phyloP scores from a whole-genome alignment of 805 yeast species.

The Sugiyamaella boreocaroliniensis region DNA sequence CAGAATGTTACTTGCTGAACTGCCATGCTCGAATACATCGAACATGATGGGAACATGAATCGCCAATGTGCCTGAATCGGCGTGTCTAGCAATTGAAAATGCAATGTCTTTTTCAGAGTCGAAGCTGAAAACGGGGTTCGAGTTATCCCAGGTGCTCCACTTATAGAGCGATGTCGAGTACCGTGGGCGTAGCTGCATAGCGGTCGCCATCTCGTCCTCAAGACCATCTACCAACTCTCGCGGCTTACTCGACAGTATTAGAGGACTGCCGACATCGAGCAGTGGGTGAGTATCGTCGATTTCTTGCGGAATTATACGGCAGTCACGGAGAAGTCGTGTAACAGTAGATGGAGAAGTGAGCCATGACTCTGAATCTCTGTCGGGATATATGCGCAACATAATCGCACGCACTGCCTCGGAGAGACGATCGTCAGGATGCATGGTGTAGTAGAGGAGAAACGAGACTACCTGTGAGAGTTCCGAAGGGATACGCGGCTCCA shows the following conservation, averaged over 20 bases:
- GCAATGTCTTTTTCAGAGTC: conserved; percentile 9
- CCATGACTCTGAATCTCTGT: conserved; percentile 17
- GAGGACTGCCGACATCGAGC: conserved; percentile 1
- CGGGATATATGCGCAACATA: conserved; percentile 13
- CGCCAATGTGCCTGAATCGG: conserved; percentile 4
- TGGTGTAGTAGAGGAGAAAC: conserved; percentile 11
- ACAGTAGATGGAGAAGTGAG: conserved; percentile 19
- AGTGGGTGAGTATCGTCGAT: conserved; percentile 6
- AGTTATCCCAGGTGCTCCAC: background rate
- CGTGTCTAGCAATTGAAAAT: conserved; percentile 5
- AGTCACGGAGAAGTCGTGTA: conserved; percentile 5
- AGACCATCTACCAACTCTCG: conserved; percentile 10
- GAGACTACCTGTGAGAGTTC: background rate
- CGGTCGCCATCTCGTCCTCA: background rate
- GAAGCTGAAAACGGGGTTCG: background rate
- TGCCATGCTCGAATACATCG: background rate
- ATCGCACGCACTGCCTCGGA: conserved; percentile 13
- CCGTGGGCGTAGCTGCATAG: background rate
- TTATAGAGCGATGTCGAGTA: background rate
- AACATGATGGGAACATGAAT: conserved; percentile 15
- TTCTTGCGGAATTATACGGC: background rate
- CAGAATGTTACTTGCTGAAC: background rate
- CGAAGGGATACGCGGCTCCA: background rate
- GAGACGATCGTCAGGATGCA: conserved; percentile 13
- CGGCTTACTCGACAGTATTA: background rate